Conservation (phyloP, 208 protist genomes). For the Blechomonas ayalai region DNA sequence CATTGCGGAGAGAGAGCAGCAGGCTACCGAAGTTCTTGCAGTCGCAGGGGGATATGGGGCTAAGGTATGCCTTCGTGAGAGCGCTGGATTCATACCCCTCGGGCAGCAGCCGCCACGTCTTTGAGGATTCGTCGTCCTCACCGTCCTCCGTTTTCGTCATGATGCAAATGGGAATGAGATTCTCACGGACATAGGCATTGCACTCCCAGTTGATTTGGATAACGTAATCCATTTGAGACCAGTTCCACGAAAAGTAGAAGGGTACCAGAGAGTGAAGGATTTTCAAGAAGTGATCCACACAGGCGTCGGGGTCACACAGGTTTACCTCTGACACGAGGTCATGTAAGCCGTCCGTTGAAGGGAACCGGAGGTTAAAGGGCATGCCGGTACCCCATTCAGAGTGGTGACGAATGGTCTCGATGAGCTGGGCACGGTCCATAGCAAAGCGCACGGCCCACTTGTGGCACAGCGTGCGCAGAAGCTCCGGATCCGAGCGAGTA, state of each 20-base stretch:
- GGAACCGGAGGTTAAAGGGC: neutral
- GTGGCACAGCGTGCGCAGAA: slow-evolving; percentile 45
- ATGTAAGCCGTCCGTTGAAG: slow-evolving; percentile 3
- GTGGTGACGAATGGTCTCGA: slow-evolving; percentile 23
- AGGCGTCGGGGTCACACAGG: slow-evolving; percentile 35
- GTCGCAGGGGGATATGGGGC: neutral
- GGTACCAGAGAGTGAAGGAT: slow-evolving; percentile 76
- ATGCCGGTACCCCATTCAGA: neutral
- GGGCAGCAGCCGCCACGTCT: slow-evolving; percentile 15
- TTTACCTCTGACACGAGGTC: slow-evolving; percentile 3
- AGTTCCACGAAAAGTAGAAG: slow-evolving; percentile 88
- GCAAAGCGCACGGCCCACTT: slow-evolving; percentile 76
- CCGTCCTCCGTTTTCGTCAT: slow-evolving; percentile 40
- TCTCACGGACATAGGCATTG: slow-evolving; percentile 57
- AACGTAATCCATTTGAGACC: slow-evolving; percentile 69
- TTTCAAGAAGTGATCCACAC: slow-evolving; percentile 63
- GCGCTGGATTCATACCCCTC: neutral
- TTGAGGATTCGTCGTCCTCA: slow-evolving; percentile 39
- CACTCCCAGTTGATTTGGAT: slow-evolving; percentile 86
- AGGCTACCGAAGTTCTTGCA: neutral
- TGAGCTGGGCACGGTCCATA: slow-evolving; percentile 39
- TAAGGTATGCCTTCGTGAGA: neutral
- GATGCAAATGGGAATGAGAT: slow-evolving; percentile 64
- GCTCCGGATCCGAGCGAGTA: slow-evolving; percentile 55
- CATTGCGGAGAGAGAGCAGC: too few species aligned